Evolutionary conservation across 2,329 filamentous ascomycete genomes (phyloP), one percentile per base, ranked within the genome.

Genomic region (Verticillium klebahnii): DNA sequence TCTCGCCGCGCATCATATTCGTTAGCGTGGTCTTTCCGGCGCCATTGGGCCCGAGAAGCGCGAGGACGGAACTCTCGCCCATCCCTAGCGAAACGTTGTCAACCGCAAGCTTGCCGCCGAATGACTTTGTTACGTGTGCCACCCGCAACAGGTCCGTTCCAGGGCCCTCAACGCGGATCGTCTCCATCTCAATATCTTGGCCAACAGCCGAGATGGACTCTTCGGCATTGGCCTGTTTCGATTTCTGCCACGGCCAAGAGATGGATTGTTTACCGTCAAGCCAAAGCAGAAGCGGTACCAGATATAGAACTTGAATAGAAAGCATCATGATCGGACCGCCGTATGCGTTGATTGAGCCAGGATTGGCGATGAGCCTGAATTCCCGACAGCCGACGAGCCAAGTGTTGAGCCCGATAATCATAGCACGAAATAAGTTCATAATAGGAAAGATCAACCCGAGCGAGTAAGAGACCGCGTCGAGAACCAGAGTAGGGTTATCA

Each of bases 1-100:
- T 81, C 65, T 91, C 88, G 9, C 89, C 89, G 63, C 89, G 81
- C 64, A 92, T 88, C 61, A 91, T 78, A 17, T 84, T 86, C 66
- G 91, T 90, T 1, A 84, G 89, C 0, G 88, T 90, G 0, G 82
- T 86, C 69, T 92, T 91, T 54, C 89, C 89, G 2, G 89, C 89
- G 7, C 89, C 88, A 68, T 91, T 91, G 0, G 88, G 88, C 0
- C 89, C 89, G 1, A 92, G 80, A 0, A 92, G 78, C 0, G 88
- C 88, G 68, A 91, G 90, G 2, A 90, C 86, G 69, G 91, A 85
- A 25, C 86, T 84, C 55, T 80, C 79, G 7, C 82, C 80, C 1
- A 91, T 85, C 5, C 85, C 86, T 61, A 91, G 89, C 0, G 85
- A 87, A 17, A 90, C 81, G 67, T 91, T 83, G 62, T 90, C 82